phyloP scores from a whole-genome alignment of 1,284 basidiomycete genomes.

The Trametes pubescens region DNA sequence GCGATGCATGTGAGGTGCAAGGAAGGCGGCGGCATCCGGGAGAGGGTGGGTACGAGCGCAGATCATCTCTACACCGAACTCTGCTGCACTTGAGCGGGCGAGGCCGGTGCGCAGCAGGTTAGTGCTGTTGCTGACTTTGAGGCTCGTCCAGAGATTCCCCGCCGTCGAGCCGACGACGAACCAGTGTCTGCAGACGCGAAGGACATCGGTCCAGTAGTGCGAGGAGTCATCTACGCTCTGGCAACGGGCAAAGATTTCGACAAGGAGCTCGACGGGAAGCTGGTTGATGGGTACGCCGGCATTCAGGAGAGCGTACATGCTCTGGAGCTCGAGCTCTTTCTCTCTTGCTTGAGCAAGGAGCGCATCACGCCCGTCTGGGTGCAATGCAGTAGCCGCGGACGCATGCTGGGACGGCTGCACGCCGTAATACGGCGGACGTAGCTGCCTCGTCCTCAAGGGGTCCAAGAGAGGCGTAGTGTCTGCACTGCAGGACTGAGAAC shows the following conservation, averaged over 20 bases:
- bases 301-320: neutral
- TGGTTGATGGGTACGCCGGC: conserved; percentile 2
- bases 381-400: neutral
- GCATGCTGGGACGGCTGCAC: neutral
- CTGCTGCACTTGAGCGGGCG: neutral
- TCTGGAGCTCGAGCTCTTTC: neutral
- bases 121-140: neutral
- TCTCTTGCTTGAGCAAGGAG: neutral
- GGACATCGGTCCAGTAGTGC: neutral
- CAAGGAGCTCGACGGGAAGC: conserved; percentile 7
- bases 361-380: neutral
- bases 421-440: neutral
- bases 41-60: too few species aligned
- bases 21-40: neutral
- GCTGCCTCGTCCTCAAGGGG: too few species aligned
- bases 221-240: neutral
- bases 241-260: conserved; percentile 2
- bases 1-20: neutral
- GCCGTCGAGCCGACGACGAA: neutral
- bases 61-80: neutral
- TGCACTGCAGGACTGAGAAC: too few species aligned
- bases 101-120: neutral
- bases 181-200: conserved; percentile 10
- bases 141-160: conserved; percentile 1
- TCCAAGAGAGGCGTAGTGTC: too few species aligned